Conservation (phyloP, 2,329 filamentous ascomycete species). For the Curvularia lunata region DNA sequence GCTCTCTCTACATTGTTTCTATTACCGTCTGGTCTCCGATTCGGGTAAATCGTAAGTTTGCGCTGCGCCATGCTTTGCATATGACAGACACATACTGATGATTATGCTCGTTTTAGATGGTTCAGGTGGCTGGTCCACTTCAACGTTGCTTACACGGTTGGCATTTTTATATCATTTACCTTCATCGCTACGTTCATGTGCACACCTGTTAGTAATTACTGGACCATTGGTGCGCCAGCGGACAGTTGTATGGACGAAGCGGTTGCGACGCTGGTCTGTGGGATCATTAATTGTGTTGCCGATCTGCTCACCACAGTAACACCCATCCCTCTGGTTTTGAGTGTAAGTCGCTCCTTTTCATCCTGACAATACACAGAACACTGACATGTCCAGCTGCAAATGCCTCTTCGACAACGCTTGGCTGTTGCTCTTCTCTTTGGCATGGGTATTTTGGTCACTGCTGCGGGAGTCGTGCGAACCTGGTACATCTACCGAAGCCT, state of each 20-base stretch:
- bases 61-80: too few relatives aligned
- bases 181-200: constrained; percentile 50
- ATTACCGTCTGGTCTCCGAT: constrained; percentile 54
- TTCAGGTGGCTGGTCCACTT: constrained; percentile 51
- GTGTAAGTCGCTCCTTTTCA: constrained; percentile 20
- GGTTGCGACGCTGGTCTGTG: constrained; percentile 46
- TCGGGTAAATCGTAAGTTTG: constrained; percentile 33
- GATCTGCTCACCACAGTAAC: constrained; percentile 53
- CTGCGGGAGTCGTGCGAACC: constrained; percentile 53
- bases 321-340: constrained; percentile 53
- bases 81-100: background rate
- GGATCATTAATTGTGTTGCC: constrained; percentile 53
- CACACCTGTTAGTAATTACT: constrained; percentile 53
- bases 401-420: constrained; percentile 51
- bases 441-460: constrained; percentile 52
- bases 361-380: background rate
- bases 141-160: constrained; percentile 47
- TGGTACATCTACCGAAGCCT: constrained; percentile 54
- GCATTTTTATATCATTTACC: constrained; percentile 49
- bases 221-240: constrained; percentile 45
- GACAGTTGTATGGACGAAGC: constrained; percentile 52
- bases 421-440: constrained; percentile 50
- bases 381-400: constrained; percentile 39
- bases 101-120: constrained; percentile 19
- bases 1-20: constrained; percentile 55